Evolutionary conservation across 2,329 filamentous ascomycete genomes (phyloP).

Genomic region (Claviceps maximensis): DNA sequence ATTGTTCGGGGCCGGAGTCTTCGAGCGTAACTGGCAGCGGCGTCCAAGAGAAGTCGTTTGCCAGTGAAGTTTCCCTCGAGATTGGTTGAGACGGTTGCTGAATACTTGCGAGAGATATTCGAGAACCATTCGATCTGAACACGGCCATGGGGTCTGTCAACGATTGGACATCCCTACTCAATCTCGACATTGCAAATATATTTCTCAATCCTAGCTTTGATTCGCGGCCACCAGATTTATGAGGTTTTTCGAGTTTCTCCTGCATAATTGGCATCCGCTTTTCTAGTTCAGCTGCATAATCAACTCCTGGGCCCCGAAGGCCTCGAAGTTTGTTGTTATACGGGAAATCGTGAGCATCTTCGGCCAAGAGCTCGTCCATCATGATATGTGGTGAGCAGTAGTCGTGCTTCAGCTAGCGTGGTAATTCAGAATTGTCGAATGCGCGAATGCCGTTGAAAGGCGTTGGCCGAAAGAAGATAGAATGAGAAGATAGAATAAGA

Average conservation of each 20-base stretch:
- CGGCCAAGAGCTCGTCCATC: constrained; percentile 1
- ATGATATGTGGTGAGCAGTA: constrained; percentile 1
- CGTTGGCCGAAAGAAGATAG: background rate
- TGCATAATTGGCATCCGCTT: constrained; percentile 19
- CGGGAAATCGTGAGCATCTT: constrained; percentile 2
- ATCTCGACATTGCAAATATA: constrained; percentile 36
- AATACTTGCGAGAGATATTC: constrained; percentile 24
- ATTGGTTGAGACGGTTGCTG: constrained; percentile 28
- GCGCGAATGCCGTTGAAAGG: background rate
- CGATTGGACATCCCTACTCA: constrained; percentile 21
- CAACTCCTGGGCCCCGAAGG: constrained; percentile 12
- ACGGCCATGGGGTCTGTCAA: constrained; percentile 16
- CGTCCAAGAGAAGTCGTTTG: constrained; percentile 24
- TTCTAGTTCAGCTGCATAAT: constrained; percentile 5
- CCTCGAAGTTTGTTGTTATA: constrained; percentile 12
- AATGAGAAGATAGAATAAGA: background rate
- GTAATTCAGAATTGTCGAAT: too few relatives aligned
- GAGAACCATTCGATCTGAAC: constrained; percentile 25
- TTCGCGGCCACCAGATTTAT: constrained; percentile 32
- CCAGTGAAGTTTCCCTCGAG: constrained; percentile 5
- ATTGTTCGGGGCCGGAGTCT: constrained; percentile 5
- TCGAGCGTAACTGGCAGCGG: constrained; percentile 14
- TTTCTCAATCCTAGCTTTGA: constrained; percentile 38
- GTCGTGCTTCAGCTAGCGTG: background rate
- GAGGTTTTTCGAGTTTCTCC: constrained; percentile 20